Base-by-base conservation (phyloP, 1,284 basidiomycete species). In the Marasmius tenuissimus region DNA sequence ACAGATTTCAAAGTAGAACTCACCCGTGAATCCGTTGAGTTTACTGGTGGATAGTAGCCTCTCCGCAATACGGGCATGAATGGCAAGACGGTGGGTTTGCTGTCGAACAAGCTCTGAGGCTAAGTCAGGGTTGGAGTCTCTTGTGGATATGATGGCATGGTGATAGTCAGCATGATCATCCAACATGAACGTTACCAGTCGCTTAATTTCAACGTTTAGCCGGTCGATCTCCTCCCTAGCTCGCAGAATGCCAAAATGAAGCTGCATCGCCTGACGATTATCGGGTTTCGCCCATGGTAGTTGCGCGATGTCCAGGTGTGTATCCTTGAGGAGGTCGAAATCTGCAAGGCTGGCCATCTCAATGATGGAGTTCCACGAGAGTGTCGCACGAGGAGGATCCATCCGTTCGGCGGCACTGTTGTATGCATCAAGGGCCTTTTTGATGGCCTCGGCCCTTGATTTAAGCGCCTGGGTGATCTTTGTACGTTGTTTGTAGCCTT, bases 381-480 rank as follows among this genome's bases (percentile, higher is more conserved):
- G 35, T 33, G 27, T 20, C 18, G 3, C 12, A 9, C 10, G 37
- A 3, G 54, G 54, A 14, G 62, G 71, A 33, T 55, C 58, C 22
- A 61, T 33, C 34, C 22, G 3, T 37, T 2, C 12, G 3, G 60
- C 60, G 7, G 47, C 60, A 33, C n/a, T 18, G 16, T 56, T 61
- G 38, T 61, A 61, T 5, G 34, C 37, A 4, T 45, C 52, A 35
- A 61, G 53, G 14, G 42, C 55, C n/a, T 47, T 18, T 1, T 54
- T 16, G 34, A 61, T 61, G 37, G 54, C 53, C 35, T 60, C 59
- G 5, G 38, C 54, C 2, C 38, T 8, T 40, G 59, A 40, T 45
- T 60, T 60, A 18, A 61, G 40, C 10, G 54, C 54, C 27, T 61
- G 57, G 22, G 35, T 48, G 7, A 61, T 57, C 20, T 61, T 57